Evolutionary conservation across 768 basidiomycete genomes (phyloP), one percentile per base, ranked within the genome.

Genomic region (Russula griseocarnosa): DNA sequence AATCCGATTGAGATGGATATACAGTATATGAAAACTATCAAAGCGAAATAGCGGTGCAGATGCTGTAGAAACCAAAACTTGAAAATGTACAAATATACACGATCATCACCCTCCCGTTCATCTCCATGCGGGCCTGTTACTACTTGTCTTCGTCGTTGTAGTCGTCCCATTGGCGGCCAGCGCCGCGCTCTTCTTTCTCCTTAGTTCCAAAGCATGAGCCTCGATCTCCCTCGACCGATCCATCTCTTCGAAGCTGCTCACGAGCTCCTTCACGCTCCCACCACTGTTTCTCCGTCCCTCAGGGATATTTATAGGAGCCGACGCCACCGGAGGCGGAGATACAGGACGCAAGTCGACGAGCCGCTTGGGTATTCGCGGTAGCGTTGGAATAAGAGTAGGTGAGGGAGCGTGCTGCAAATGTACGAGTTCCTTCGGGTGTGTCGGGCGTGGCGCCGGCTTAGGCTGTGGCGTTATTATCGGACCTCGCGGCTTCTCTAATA

Each of bases 221-320:
- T 68, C 71, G 44, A 69, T 72, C 62, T 63, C 63, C 58, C 56
- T 71, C 54, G 69, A 70, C 70, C 78, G 73, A 24, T 77, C 76
- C 68, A 78, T 51, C 61, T 68, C 73, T 73, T 91, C 88, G 69
- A 85, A 92, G 34, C 77, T 80, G 71, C 74, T 79, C 57, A 90
- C 83, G 59, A 92, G 72, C 57, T 91, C 88, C 73, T 81, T 88
- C 62, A 92, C 90, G 69, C 87, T 90, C 56, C 81, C 79, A 16
- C 82, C 83, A 69, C 89, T 88, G 63, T 82, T 84, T 69, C 85
- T 77, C 62, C 88, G 75, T n/a, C 76, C 76, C 52, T 76, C 72
- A 26, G 72, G 66, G 1, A 71, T 66, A 11, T 65, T 61, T 30
- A 69, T 69, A 1, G 65, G 70, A 3, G 74, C 72, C 42, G 50